Evolutionary conservation across 2,329 filamentous ascomycete genomes (phyloP).

Genomic region (Cryphonectria carpinicola): DNA sequence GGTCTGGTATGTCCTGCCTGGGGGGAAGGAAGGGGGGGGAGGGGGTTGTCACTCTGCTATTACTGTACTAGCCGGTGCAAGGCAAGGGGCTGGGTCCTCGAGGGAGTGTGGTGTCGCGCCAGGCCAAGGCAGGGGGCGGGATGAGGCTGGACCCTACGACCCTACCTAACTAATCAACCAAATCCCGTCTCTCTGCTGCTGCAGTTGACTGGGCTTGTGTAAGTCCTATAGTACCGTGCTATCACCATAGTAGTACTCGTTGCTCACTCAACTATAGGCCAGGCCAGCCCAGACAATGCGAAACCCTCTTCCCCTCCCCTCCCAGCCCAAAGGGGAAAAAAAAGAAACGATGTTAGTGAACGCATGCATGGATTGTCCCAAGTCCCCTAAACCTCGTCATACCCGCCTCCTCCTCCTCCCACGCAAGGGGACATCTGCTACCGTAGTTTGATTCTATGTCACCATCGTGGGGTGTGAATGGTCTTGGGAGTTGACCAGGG

Average conservation of each 20-base stretch:
- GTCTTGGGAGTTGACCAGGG: background rate
- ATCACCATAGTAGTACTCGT: background rate
- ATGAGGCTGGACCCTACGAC: constrained; percentile 2
- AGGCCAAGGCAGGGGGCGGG: constrained; percentile 3
- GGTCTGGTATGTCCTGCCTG: background rate
- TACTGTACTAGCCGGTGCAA: background rate
- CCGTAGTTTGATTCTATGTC: background rate
- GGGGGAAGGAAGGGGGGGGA: background rate
- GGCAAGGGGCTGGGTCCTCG: background rate
- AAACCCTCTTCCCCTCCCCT: background rate
- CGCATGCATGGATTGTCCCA: background rate
- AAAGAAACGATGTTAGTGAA: background rate
- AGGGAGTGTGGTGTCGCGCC: background rate
- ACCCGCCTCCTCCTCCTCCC: background rate
- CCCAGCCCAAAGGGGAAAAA: no score
- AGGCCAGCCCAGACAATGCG: background rate
- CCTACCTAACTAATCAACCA: background rate
- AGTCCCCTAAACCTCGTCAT: background rate
- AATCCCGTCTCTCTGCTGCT: background rate
- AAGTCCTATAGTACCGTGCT: background rate
- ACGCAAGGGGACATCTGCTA: constrained; percentile 1
- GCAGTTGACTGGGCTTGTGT: background rate
- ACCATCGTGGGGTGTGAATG: background rate
- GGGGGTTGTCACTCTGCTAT: no score
- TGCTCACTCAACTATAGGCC: background rate